phyloP scores from a whole-genome alignment of 2,329 filamentous ascomycete species.

The Neospermospora avenae region DNA sequence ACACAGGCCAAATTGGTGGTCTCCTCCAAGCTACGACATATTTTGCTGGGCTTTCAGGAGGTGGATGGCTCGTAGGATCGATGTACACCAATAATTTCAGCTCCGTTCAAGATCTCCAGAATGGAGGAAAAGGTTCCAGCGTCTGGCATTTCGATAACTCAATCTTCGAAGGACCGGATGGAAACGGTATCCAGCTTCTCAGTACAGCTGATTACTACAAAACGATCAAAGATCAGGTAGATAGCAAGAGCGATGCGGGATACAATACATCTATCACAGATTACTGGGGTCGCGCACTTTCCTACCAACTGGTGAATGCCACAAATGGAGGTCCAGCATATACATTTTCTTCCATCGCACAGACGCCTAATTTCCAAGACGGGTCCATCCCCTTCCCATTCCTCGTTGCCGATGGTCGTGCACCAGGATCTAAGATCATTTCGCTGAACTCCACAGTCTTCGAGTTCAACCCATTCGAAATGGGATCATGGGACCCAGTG shows the following conservation, averaged over 20 bases:
- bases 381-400: slow-evolving; percentile 70
- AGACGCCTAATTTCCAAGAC: slow-evolving; percentile 57
- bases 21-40: slow-evolving; percentile 80
- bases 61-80: slow-evolving; percentile 81
- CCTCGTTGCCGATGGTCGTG: slow-evolving; percentile 65
- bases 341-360: slow-evolving; percentile 78
- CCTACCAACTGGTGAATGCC: slow-evolving; percentile 79
- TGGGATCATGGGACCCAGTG: slow-evolving; percentile 73
- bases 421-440: slow-evolving; percentile 58
- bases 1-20: slow-evolving; percentile 69
- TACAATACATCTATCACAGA: slow-evolving; percentile 76
- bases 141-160: slow-evolving; percentile 63
- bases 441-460: slow-evolving; percentile 71
- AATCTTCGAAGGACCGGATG: slow-evolving; percentile 57
- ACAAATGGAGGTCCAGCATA: slow-evolving; percentile 69
- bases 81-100: slow-evolving; percentile 77
- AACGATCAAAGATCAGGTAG: slow-evolving; percentile 55
- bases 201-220: slow-evolving; percentile 60
- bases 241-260: slow-evolving; percentile 58
- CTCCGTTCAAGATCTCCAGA: slow-evolving; percentile 56
- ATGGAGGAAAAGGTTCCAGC: slow-evolving; percentile 40
- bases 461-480: slow-evolving; percentile 77
- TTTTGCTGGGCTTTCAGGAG: slow-evolving; percentile 75
- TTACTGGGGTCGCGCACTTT: slow-evolving; percentile 84
- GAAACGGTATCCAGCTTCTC: slow-evolving; percentile 49